Base-by-base conservation (phyloP, 352 stramenopile genomes). In the Phytophthora hibernalis region DNA sequence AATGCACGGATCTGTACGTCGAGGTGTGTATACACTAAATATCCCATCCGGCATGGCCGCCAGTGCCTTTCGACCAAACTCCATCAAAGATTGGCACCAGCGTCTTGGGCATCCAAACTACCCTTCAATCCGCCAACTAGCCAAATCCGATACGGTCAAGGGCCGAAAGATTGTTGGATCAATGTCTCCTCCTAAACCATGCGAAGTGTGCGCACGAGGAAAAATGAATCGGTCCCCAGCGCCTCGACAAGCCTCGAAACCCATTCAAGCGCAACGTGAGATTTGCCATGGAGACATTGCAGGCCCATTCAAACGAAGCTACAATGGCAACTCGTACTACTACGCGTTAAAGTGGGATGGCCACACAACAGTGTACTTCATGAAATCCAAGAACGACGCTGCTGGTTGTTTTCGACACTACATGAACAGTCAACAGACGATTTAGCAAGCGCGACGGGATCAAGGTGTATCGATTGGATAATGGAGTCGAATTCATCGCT, bases 261-360 rank as follows among this genome's bases (percentile, higher is more conserved):
- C 2, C 18, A 9, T 2, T 18, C 31, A 13, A n/a, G 18, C 31
- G 2, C 40, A 40, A 37, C 13, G 50, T 35, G 15, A 26, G 5
- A 21, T 59, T 2, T 59, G 52, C 20, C 52, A 59, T 21, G 52
- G 11, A 5, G 52, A 59, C 15, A 16, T 59, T 8, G 52, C 52
- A 3, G 37, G 37, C 0, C 12, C 4, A 3, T 50, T 30, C 6
- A 5, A 49, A 9, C 1, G 38, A 3, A 59, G 35, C n/a, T 50
- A 50, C n/a, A 38, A 59, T 10, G 52, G 52, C 0, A 48, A 59
- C 24, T 13, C 9, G 1, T 50, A 40, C 22, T 40, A 38, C 15
- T 28, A 42, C 4, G 37, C 22, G 3, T 6, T 59, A 2, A 59
- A 48, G 15, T 59, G 33, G 38, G 16, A 28, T 5, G 37, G 37